A percentile compares a stretch with the other conserved stretches of the same genome.
Evolutionary conservation across 495 filamentous ascomycete genomes (phyloP).

Genomic region (Podospora fimiseda): DNA sequence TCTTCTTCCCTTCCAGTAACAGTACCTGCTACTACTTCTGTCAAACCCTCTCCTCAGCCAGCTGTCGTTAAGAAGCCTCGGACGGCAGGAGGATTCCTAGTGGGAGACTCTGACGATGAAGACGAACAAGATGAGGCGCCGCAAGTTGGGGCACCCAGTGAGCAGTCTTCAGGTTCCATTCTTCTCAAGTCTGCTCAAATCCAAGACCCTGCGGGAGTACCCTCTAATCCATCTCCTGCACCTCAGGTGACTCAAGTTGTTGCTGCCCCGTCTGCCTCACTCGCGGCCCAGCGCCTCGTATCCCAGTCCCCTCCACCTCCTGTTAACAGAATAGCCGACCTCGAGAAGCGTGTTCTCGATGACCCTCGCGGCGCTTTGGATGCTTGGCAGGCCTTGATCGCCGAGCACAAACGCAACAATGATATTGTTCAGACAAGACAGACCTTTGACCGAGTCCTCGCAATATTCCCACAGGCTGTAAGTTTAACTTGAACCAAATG

Average conservation of each 20-base stretch:
- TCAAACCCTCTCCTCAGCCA: conserved; percentile 30
- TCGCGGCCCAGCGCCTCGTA: conserved; percentile 11
- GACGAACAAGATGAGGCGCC: conserved; percentile 34
- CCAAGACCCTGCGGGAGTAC: conserved; percentile 15
- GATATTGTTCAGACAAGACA: conserved; percentile 75
- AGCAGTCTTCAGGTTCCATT: conserved; percentile 10
- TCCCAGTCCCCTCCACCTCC: conserved; percentile 33
- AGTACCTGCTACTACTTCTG: too few species aligned
- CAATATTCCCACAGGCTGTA: conserved; percentile 84
- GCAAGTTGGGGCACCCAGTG: conserved; percentile 16
- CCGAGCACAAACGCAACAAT: conserved; percentile 72
- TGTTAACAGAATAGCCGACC: conserved; percentile 71
- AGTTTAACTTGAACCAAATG: conserved; percentile 33
- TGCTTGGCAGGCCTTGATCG: conserved; percentile 82
- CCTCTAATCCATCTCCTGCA: conserved; percentile 17
- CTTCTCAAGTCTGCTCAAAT: conserved; percentile 20
- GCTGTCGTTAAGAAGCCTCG: conserved; percentile 53
- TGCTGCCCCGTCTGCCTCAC: neutral
- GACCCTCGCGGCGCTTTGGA: conserved; percentile 87
- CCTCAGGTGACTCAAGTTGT: conserved; percentile 22
- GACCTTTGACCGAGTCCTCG: conserved; percentile 79
- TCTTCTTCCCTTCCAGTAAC: conserved; percentile 16
- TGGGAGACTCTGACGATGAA: conserved; percentile 62
- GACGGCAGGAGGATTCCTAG: conserved; percentile 73
- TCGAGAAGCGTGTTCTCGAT: conserved; percentile 84